Conservation (phyloP, 1,284 basidiomycete genomes). For the Ceratobasidium papillatum region DNA sequence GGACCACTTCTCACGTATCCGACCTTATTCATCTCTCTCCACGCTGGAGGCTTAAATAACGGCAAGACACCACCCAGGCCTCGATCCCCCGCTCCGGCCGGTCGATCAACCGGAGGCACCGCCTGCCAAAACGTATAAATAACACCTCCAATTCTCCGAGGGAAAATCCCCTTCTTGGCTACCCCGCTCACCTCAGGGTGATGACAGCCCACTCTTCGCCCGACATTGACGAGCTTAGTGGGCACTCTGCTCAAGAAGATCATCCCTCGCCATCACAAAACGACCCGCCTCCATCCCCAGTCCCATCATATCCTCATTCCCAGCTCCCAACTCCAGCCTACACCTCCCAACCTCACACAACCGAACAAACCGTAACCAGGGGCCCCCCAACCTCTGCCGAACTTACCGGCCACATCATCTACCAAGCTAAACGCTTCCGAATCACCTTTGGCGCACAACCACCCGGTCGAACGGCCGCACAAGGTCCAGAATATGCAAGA, state of each 20-base stretch:
- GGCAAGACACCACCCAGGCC: not conserved
- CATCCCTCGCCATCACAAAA: not conserved
- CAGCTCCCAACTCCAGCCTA: constrained; percentile 39
- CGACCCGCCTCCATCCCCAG: not conserved
- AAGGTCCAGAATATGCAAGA: constrained; percentile 39
- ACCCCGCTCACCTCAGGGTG: not conserved
- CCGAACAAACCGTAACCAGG: constrained; percentile 40
- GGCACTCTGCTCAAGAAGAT: constrained; percentile 31
- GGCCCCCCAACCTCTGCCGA: constrained; percentile 38
- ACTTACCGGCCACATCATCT: constrained; percentile 29
- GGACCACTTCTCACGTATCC: not conserved
- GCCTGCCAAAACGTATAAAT: constrained; percentile 12
- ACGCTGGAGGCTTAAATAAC: not conserved
- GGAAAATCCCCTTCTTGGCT: not conserved
- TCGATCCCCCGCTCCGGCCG: not conserved
- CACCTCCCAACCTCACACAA: constrained; percentile 29
- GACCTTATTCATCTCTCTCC: not conserved
- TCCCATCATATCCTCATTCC: constrained; percentile 39
- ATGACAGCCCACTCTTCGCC: constrained; percentile 38
- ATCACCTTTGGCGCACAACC: constrained; percentile 38
- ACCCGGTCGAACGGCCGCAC: constrained; percentile 1
- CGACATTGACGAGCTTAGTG: constrained; percentile 29
- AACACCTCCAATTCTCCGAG: not conserved
- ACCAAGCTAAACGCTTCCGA: constrained; percentile 38
- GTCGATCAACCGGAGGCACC: not conserved